Conservation (phyloP, 2,329 filamentous ascomycete species). For the Cordyceps cicadae region DNA sequence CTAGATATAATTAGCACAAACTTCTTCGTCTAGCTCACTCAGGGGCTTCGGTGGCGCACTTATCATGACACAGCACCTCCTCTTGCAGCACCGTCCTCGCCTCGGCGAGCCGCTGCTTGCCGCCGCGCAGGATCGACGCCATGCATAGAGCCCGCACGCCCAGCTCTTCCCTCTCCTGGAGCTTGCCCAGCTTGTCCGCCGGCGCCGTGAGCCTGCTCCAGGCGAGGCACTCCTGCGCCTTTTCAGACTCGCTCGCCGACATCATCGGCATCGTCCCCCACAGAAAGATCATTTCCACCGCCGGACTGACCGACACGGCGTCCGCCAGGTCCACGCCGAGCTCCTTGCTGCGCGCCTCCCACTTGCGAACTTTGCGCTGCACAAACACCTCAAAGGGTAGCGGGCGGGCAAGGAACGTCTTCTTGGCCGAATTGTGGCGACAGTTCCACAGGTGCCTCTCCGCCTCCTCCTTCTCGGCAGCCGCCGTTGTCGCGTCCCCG, state of each 20-base stretch:
- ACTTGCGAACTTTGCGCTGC: constrained; percentile 75
- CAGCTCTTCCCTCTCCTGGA: constrained; percentile 48
- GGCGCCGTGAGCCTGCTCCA: constrained; percentile 52
- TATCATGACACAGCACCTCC: constrained; percentile 57
- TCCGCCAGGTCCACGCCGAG: constrained; percentile 65
- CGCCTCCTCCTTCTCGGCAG: constrained; percentile 53
- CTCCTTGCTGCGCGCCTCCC: constrained; percentile 67
- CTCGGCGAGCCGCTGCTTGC: constrained; percentile 52
- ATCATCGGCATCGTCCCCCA: constrained; percentile 92
- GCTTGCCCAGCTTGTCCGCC: constrained; percentile 30
- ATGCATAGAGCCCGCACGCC: constrained; percentile 60
- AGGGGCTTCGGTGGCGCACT: constrained; percentile 30
- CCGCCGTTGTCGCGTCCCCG: constrained; percentile 36
- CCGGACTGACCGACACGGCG: constrained; percentile 69
- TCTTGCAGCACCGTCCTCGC: constrained; percentile 57
- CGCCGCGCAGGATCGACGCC: constrained; percentile 56
- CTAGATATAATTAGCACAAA: constrained; percentile 26
- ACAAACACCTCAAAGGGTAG: constrained; percentile 86
- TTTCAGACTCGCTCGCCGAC: constrained; percentile 54
- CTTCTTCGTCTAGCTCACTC: not conserved
- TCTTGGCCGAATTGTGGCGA: constrained; percentile 69
- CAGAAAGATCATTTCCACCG: constrained; percentile 80
- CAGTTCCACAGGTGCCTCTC: constrained; percentile 64
- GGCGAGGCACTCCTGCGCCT: constrained; percentile 52
- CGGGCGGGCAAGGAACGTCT: constrained; percentile 81